phyloP scores from a whole-genome alignment of 2,329 filamentous ascomycete genomes.

The Sporothrix sp. region DNA sequence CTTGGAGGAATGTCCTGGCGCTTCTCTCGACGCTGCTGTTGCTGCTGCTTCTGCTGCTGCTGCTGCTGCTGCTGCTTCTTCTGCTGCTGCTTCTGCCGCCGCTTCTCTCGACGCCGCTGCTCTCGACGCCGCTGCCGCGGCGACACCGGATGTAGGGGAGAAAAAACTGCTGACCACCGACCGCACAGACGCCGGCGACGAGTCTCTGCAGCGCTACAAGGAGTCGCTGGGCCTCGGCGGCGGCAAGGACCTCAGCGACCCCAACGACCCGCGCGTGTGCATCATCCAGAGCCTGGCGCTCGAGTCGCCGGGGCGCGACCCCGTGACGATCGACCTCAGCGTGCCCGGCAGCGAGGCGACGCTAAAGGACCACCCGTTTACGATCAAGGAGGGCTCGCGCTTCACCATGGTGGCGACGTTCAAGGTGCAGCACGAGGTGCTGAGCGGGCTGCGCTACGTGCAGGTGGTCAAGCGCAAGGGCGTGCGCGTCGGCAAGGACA shows the following conservation, averaged over 20 bases:
- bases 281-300: conserved; percentile 88
- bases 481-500: conserved; percentile 79
- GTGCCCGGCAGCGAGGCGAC: conserved; percentile 60
- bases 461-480: conserved; percentile 88
- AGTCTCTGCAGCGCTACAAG: conserved; percentile 96
- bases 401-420: conserved; percentile 94
- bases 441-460: conserved; percentile 90
- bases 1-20: too few relatives aligned
- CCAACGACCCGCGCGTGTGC: conserved; percentile 77
- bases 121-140: too few relatives aligned
- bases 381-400: conserved; percentile 87
- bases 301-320: conserved; percentile 68
- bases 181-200: conserved; percentile 65
- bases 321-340: conserved; percentile 84
- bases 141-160: too few relatives aligned
- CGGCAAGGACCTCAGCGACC: conserved; percentile 61
- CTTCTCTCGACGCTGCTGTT: too few relatives aligned
- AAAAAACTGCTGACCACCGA: too few relatives aligned
- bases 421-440: conserved; percentile 93
- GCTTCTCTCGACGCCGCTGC: too few relatives aligned
- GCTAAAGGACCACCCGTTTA: conserved; percentile 89
- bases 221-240: conserved; percentile 80
- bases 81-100: too few relatives aligned
- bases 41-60: neutral
- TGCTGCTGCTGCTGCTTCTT: neutral